These are phyloP conservation scores for Flaveria floridana DNA, from an alignment of 140 eudicot species.

Conservation along the genomic window DNA sequence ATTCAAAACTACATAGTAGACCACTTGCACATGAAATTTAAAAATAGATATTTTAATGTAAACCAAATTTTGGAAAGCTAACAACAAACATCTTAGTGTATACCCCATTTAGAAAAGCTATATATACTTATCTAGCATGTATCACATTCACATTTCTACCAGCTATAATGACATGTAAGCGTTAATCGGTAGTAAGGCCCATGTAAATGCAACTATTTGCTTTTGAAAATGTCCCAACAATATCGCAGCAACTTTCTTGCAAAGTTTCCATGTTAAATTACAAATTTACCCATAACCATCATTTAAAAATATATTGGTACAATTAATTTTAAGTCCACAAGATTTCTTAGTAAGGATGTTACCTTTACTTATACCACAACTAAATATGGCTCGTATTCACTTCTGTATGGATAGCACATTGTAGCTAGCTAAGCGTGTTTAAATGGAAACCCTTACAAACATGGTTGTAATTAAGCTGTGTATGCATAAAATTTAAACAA, in stretches of 20 bases:
- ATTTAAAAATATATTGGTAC: background rate
- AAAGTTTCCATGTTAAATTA: background rate
- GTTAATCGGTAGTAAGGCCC: background rate
- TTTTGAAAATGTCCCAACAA: background rate
- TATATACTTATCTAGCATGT: too few species aligned
- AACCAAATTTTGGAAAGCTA: too few species aligned
- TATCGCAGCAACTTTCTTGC: background rate
- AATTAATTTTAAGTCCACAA: slow-evolving; percentile 8
- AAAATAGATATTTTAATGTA: too few species aligned
- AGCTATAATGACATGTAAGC: background rate
- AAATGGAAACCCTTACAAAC: too few species aligned
- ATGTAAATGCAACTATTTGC: background rate
- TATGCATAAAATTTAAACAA: too few species aligned
- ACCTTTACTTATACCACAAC: slow-evolving; percentile 52
- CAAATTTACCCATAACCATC: background rate
- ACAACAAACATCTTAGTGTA: too few species aligned
- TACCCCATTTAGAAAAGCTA: too few species aligned
- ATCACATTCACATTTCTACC: too few species aligned
- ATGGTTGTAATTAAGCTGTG: too few species aligned
- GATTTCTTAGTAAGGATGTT: slow-evolving; percentile 19
- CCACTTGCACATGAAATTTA: too few species aligned
- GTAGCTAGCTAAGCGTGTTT: too few species aligned
- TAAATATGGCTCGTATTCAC: slow-evolving; percentile 60
- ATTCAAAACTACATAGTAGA: too few species aligned
- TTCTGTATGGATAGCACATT: slow-evolving; percentile 39